Base-by-base conservation (phyloP, 2,329 filamentous ascomycete genomes). In the Trichothecium roseum region DNA sequence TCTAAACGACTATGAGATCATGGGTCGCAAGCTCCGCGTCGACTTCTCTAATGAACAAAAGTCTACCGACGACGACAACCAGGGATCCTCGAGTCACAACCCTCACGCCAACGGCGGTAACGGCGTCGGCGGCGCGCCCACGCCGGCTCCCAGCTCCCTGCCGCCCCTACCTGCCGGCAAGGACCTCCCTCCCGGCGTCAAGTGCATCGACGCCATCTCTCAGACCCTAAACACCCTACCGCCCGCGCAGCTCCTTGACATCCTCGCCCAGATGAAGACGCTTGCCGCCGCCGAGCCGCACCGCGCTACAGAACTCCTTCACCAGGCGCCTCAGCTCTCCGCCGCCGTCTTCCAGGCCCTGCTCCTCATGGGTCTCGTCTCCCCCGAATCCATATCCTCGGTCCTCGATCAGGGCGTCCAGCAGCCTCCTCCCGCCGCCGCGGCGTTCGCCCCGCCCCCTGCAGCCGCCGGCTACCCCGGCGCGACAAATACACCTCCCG, bases 301-400 rank as follows among this genome's bases (percentile, higher is more conserved):
- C 15, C 83, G 86, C 52, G 88, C 88, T 4, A 87, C 81, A 1
- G 85, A 94, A 52, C 76, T 96, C 28, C 74, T 98, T 29, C 72
- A 81, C 42, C 82, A 89, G 62, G 87, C 88, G 2, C 91, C 91
- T 0, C 91, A 98, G 60, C 77, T 98, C 30, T 78, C 85, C 4
- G 96, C 94, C 51, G 91, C 91, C 39, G 82, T 96, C 45, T 96
- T 96, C 63, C 89, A 96, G 60, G 84, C 88, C 17, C 72, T 96
- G 8, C 74, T 96, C 3, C 75, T 95, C 27, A 91, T 96, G 75
- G 86, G 87, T 31, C 77, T 96, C 8, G 86, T 96, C 37, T 89
- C 91, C 39, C 83, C 85, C 12, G 79, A 80, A 48, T 79, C 87
- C 3, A 78, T 96, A 37, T 74, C 81, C 42, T 80, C 82, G 4